Conservation (phyloP, 495 filamentous ascomycete genomes). For the Tuber umbilicatum region DNA sequence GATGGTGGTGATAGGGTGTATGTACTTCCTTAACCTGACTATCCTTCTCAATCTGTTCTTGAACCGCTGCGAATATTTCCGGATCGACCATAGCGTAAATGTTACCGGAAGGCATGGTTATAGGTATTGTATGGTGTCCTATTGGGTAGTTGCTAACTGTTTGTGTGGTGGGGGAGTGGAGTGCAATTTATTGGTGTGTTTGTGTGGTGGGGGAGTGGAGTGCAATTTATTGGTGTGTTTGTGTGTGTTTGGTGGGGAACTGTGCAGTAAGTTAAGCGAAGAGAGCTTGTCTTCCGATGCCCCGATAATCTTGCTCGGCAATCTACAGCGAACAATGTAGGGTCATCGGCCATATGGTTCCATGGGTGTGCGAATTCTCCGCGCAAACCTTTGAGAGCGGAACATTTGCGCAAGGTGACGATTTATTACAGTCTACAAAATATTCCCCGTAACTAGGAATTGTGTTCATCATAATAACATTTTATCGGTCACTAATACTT, state of each 20-base stretch:
- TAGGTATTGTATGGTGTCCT: neutral
- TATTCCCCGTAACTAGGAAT: neutral
- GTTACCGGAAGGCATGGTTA: neutral
- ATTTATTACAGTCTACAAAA: neutral
- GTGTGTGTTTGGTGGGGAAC: conserved; percentile 8
- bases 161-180: neutral
- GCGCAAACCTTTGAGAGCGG: neutral
- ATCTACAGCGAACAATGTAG: neutral
- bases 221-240: conserved; percentile 10
- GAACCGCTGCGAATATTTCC: conserved; percentile 78
- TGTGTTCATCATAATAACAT: neutral
- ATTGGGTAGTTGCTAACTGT: neutral
- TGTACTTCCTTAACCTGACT: conserved; percentile 65
- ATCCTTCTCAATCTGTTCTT: conserved; percentile 86
- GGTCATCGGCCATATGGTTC: neutral
- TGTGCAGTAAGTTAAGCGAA: neutral
- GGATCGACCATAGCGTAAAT: conserved; percentile 59
- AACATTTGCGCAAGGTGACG: neutral
- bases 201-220: neutral
- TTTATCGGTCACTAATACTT: neutral
- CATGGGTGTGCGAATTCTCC: neutral
- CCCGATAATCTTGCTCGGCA: neutral
- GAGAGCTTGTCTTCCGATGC: neutral
- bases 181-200: conserved; percentile 8
- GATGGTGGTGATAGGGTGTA: conserved; percentile 8